Conservation (phyloP, 2,329 filamentous ascomycete genomes). For the Nigrospora oryzae region DNA sequence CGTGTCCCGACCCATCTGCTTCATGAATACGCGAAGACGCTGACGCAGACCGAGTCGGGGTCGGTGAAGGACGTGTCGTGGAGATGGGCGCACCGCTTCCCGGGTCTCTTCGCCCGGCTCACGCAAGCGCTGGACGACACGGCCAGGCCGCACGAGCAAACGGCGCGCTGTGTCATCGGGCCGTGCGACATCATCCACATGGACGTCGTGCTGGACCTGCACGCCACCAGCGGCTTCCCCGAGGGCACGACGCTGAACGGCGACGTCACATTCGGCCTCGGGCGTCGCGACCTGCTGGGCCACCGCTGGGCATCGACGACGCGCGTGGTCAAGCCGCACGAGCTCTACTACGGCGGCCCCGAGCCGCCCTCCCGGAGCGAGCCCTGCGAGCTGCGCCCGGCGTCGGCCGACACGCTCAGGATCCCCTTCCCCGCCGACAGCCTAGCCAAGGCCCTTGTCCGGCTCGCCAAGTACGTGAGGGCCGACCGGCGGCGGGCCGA, state of each 20-base stretch:
- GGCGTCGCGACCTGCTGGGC: conserved; percentile 41
- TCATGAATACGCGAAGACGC: conserved; percentile 48
- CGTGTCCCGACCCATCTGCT: conserved; percentile 33
- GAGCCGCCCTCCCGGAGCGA: conserved; percentile 37
- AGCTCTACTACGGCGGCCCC: conserved; percentile 35
- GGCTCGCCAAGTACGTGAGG: conserved; percentile 41
- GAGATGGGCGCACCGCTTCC: conserved; percentile 51
- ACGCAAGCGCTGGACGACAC: conserved; percentile 38
- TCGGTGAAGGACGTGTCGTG: conserved; percentile 43
- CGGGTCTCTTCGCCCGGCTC: conserved; percentile 45
- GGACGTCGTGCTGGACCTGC: conserved; percentile 51
- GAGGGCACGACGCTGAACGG: conserved; percentile 51
- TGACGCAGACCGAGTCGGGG: conserved; percentile 47
- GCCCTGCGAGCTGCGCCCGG: conserved; percentile 28
- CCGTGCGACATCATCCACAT: conserved; percentile 54
- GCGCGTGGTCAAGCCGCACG: conserved; percentile 45
- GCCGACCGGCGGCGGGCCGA: conserved; percentile 18
- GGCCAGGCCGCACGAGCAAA: conserved; percentile 19
- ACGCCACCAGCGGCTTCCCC: conserved; percentile 48
- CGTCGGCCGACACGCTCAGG: conserved; percentile 32
- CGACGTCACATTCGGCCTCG: conserved; percentile 50
- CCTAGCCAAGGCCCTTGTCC: conserved; percentile 51
- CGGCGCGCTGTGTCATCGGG: conserved; percentile 22
- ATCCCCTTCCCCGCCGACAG: conserved; percentile 50
- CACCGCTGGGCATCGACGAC: conserved; percentile 55